phyloP scores from a whole-genome alignment of 495 filamentous ascomycete genomes.

The Neurospora sp. region DNA sequence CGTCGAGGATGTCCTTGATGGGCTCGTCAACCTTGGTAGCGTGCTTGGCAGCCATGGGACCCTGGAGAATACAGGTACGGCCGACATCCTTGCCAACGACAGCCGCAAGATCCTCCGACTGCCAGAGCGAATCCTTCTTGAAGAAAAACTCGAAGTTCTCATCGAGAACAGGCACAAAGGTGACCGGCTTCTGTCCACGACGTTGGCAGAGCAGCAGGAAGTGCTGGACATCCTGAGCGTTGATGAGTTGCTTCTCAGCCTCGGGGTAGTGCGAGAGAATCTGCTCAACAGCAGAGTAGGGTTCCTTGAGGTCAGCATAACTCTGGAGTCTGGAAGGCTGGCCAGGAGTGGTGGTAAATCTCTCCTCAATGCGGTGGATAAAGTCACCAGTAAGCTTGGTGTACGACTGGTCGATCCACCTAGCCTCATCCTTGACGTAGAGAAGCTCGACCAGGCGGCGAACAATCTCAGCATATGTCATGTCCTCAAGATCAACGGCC shows the following conservation, averaged over 20 bases:
- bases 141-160: slow-evolving; percentile 97
- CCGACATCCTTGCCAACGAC: slow-evolving; percentile 94
- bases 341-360: slow-evolving; percentile 60
- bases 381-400: slow-evolving; percentile 81
- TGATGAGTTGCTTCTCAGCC: slow-evolving; percentile 83
- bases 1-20: slow-evolving; percentile 84
- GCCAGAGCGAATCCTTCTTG: slow-evolving; percentile 99
- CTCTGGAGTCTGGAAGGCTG: slow-evolving; percentile 62
- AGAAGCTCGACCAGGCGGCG: slow-evolving; percentile 92
- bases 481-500: slow-evolving; percentile 90
- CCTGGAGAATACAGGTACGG: slow-evolving; percentile 89
- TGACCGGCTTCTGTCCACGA: slow-evolving; percentile 89
- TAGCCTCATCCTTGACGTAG: slow-evolving; percentile 85
- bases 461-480: slow-evolving; percentile 92
- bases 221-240: slow-evolving; percentile 92
- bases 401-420: slow-evolving; percentile 90
- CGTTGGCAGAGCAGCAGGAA: slow-evolving; percentile 91
- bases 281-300: slow-evolving; percentile 63
- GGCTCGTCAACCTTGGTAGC: slow-evolving; percentile 83
- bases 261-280: slow-evolving; percentile 79
- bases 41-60: slow-evolving; percentile 87
- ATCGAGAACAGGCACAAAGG: slow-evolving; percentile 87
- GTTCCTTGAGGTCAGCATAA: slow-evolving; percentile 78
- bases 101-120: slow-evolving; percentile 92
- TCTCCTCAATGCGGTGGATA: slow-evolving; percentile 90